phyloP scores from a whole-genome alignment of 1,284 basidiomycete genomes.

The Leccinum subfulvum region DNA sequence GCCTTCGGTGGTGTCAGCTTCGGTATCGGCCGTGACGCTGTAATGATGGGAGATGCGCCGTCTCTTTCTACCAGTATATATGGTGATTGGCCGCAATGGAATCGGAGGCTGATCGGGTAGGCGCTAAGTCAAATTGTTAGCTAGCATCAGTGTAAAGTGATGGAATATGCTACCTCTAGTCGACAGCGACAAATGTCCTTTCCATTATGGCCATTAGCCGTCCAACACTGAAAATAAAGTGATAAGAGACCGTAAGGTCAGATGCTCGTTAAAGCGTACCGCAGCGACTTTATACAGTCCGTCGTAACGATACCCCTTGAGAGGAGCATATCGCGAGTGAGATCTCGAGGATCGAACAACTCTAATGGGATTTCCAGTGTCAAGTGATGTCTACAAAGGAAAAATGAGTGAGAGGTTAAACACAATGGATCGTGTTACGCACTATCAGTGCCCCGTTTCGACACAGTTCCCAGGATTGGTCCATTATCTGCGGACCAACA shows the following conservation, averaged over 20 bases:
- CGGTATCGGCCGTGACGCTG: no score
- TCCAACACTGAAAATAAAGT: constrained; percentile 21
- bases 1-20: no score
- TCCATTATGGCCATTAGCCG: constrained; percentile 14
- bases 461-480: constrained; percentile 26
- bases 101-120: no score
- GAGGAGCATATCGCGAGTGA: constrained; percentile 26
- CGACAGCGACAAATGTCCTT: constrained; percentile 26
- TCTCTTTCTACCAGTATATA: no score
- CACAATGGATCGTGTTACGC: not conserved
- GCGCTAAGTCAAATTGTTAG: not conserved
- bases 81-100: no score
- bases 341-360: constrained; percentile 26
- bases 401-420: not conserved
- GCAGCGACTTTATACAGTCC: constrained; percentile 26
- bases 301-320: constrained; percentile 24
- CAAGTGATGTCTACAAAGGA: constrained; percentile 20
- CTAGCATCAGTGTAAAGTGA: not conserved
- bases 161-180: constrained; percentile 24
- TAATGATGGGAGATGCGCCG: no score
- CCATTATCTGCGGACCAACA: constrained; percentile 20
- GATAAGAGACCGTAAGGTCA: not conserved
- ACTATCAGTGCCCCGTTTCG: constrained; percentile 24
- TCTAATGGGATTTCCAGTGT: constrained; percentile 21
- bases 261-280: constrained; percentile 11